Evolutionary conservation across 441 rosid species (phyloP).

Genomic region (Hura crepitans): DNA sequence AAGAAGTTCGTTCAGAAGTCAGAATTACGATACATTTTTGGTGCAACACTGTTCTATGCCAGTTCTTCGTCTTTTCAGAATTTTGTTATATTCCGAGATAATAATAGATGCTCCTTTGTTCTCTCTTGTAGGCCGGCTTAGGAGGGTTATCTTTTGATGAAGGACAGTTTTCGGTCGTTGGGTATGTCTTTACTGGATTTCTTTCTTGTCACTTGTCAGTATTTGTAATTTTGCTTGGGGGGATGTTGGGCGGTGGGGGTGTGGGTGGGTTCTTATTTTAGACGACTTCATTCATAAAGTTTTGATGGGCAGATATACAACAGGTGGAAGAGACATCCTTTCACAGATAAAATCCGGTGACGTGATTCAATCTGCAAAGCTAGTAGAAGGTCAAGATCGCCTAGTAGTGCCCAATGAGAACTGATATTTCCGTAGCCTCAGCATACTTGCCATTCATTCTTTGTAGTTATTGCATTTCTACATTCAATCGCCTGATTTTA

Average conservation of each 20-base stretch:
- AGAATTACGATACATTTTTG: not conserved
- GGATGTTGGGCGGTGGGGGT: too few relatives aligned
- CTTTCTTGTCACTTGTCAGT: not conserved
- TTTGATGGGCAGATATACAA: constrained; percentile 50
- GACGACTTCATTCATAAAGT: not conserved
- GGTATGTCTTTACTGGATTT: constrained; percentile 39
- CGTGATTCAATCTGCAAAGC: constrained; percentile 66
- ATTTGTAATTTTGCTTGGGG: too few relatives aligned
- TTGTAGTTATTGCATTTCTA: constrained; percentile 2
- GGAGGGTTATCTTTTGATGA: constrained; percentile 94
- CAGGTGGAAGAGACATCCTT: constrained; percentile 71
- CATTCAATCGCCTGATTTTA: constrained; percentile 21
- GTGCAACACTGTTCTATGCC: not conserved
- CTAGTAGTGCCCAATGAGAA: constrained; percentile 57
- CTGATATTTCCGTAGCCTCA: constrained; percentile 22
- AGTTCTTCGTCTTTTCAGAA: not conserved
- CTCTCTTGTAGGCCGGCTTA: constrained; percentile 58
- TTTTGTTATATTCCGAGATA: not conserved
- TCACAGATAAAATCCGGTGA: constrained; percentile 82
- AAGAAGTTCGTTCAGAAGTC: not conserved
- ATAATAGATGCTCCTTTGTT: not conserved
- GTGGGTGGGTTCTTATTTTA: not conserved
- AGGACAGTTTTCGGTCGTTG: constrained; percentile 90
- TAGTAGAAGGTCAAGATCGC: constrained; percentile 72
- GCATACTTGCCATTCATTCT: constrained; percentile 8